Percentiles rank a stretch among this genome's conserved stretches.
phyloP scores from a whole-genome alignment of 257 asterid species.

The Verbascum thapsus region DNA sequence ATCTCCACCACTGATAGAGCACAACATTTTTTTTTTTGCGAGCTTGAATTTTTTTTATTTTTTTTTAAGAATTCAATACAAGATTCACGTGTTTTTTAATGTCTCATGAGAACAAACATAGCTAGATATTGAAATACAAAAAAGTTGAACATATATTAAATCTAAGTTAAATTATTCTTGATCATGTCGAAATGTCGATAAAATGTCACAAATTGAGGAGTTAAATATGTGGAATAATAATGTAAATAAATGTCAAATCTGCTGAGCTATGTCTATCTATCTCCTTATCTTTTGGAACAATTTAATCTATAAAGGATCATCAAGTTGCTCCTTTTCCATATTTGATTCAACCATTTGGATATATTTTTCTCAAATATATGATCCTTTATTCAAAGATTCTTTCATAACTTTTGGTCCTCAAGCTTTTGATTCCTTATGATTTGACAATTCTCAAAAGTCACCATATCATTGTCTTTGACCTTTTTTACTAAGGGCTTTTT shows the following conservation, averaged over 20 bases:
- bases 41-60: too few species aligned
- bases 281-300: constrained; percentile 70
- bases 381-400: constrained; percentile 40
- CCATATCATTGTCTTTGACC: constrained; percentile 5
- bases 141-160: not conserved
- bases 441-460: constrained; percentile 30
- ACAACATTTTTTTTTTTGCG: too few species aligned
- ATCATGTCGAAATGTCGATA: not conserved
- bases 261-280: constrained; percentile 38
- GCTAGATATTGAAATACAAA: constrained; percentile 12
- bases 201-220: constrained; percentile 1
- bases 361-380: constrained; percentile 28
- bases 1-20: too few species aligned
- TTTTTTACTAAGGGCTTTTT: too few species aligned
- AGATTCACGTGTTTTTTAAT: not conserved
- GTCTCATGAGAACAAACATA: constrained; percentile 3
- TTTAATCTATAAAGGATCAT: constrained; percentile 45
- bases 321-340: constrained; percentile 27
- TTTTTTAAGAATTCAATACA: too few species aligned
- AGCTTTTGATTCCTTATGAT: constrained; percentile 31
- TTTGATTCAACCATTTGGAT: constrained; percentile 38
- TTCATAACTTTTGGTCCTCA: constrained; percentile 31
- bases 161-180: too few species aligned
- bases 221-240: constrained; percentile 20
- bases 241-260: constrained; percentile 32